phyloP scores from a whole-genome alignment of 306 rosid species.

The Mucuna pruriens region DNA sequence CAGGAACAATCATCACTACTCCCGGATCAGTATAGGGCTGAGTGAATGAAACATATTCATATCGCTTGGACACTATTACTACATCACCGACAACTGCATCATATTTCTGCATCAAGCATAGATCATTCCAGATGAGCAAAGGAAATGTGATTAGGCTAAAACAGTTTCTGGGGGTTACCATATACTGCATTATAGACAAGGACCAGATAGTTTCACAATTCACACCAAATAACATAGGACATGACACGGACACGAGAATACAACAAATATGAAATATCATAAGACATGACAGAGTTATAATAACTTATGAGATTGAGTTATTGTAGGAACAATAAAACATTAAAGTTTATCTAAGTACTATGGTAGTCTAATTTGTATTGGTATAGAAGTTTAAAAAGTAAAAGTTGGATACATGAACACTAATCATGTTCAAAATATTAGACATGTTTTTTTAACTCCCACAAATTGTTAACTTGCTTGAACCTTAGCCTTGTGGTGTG shows the following conservation, averaged over 20 bases:
- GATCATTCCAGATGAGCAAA: neutral
- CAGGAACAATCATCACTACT: slow-evolving; percentile 57
- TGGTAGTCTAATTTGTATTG: neutral
- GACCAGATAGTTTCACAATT: neutral
- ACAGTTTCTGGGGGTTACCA: neutral
- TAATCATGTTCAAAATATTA: too few relatives aligned
- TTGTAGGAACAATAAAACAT: neutral
- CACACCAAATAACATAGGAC: neutral
- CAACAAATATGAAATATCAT: neutral
- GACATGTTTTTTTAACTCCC: too few relatives aligned
- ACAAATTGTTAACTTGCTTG: too few relatives aligned
- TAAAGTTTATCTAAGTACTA: neutral
- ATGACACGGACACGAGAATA: neutral
- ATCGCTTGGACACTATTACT: slow-evolving; percentile 41
- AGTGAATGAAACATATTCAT: slow-evolving; percentile 44
- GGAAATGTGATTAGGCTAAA: neutral
- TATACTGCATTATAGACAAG: neutral
- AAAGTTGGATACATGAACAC: too few relatives aligned
- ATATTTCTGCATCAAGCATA: neutral
- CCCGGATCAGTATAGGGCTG: slow-evolving; percentile 55
- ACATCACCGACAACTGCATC: too few relatives aligned
- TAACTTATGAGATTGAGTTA: neutral
- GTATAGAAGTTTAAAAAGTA: neutral
- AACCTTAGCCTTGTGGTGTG: too few relatives aligned
- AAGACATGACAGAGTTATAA: neutral